Base-by-base conservation (phyloP, 2,329 filamentous ascomycete species). In the Colletotrichum horii region DNA sequence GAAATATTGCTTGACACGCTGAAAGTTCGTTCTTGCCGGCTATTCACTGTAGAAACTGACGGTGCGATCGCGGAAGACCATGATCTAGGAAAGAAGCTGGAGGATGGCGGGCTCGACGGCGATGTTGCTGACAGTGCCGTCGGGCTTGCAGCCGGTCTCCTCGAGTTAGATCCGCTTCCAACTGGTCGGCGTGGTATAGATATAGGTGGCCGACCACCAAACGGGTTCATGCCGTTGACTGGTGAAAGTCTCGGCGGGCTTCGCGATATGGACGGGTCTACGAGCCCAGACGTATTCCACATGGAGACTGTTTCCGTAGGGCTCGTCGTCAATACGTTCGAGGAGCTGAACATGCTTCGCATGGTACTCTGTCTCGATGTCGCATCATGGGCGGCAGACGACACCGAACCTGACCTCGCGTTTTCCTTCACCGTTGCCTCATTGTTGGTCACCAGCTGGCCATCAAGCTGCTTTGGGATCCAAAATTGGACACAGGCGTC, bases 401-500 rank as follows among this genome's bases (percentile, higher is more conserved):
- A 15, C 16, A 71, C 62, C 26, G 24, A 60, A 15, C 71, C 30
- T n/a, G 26, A 66, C 28, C 65, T 65, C 22, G 43, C 48, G 38
- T 43, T 62, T 9, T 74, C 52, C 55, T 60, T 66, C 15, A 70
- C 65, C 8, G 22, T 22, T 3, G 76, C 64, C 30, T 74, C 75
- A 24, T 70, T 73, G 48, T 69, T 76, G 6, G 69, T 83, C 22
- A 84, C 79, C 1, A 83, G 78, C 1, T 79, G 79, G 0, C 80
- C 82, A 4, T 78, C 78, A 1, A 80, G 72, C 38, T 77, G 72
- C 48, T 82, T 82, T 4, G 82, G 80, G 55, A 84, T 77, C 82
- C 82, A 84, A 36, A 84, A 79, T 22, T 84, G 82, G 12, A 83
- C 69, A 11, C 79, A 80, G 19, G 83, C 83, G 7, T 76, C 73